Conservation (phyloP, 2,329 filamentous ascomycete genomes). For the Domatiomyces globalis region DNA sequence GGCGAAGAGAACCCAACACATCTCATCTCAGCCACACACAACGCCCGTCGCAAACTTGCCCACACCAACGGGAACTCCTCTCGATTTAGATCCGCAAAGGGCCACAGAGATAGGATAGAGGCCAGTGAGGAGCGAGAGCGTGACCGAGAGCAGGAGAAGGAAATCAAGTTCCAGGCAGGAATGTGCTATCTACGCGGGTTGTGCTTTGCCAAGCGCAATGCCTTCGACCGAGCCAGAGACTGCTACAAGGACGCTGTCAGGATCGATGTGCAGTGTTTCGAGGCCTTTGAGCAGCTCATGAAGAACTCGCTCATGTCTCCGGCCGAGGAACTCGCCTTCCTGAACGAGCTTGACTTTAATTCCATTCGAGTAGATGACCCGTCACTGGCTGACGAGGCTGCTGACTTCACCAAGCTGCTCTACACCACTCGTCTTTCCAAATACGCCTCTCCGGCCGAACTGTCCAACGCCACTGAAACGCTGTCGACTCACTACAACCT, state of each 20-base stretch:
- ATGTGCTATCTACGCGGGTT: slow-evolving; percentile 94
- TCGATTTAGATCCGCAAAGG: slow-evolving; percentile 25
- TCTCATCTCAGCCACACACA: slow-evolving; percentile 55
- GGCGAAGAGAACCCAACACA: slow-evolving; percentile 92
- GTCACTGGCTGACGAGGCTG: slow-evolving; percentile 65
- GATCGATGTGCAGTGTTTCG: slow-evolving; percentile 96
- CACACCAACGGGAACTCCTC: slow-evolving; percentile 43
- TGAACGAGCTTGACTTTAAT: slow-evolving; percentile 82
- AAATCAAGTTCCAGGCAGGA: slow-evolving; percentile 77
- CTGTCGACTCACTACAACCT: slow-evolving; percentile 90
- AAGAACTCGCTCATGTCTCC: slow-evolving; percentile 85
- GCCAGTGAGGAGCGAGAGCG: slow-evolving; percentile 42
- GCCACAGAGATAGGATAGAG: slow-evolving; percentile 38
- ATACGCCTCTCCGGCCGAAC: slow-evolving; percentile 73
- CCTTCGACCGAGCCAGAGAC: slow-evolving; percentile 91
- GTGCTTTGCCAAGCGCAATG: slow-evolving; percentile 93
- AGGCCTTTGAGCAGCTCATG: slow-evolving; percentile 96
- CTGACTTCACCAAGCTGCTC: slow-evolving; percentile 86
- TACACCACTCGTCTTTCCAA: slow-evolving; percentile 94
- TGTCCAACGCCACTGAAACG: slow-evolving; percentile 74
- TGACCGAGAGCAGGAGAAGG: slow-evolving; percentile 55
- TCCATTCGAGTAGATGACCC: slow-evolving; percentile 56
- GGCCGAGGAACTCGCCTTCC: slow-evolving; percentile 76
- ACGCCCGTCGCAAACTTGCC: slow-evolving; percentile 55
- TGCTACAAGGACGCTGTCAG: slow-evolving; percentile 96